These are phyloP conservation scores for Bolboschoenoplectus hybrid DNA, from an alignment of 202 grass and related monocot species.

Conservation along the genomic window DNA sequence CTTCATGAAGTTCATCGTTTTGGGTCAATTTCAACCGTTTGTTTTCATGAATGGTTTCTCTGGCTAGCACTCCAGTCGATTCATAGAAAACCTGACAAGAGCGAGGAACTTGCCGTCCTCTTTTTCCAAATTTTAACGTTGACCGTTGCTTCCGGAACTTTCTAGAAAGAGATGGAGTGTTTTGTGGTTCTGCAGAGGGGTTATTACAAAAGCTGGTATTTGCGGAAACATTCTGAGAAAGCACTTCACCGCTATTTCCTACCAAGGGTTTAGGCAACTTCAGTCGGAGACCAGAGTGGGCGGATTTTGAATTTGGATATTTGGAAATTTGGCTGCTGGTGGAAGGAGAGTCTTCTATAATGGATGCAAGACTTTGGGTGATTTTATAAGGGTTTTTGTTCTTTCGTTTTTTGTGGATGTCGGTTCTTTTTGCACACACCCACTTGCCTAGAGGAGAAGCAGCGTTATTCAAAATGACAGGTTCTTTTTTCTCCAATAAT, in stretches of 20 bases:
- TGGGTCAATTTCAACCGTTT: constrained; percentile 31
- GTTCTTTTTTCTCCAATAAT: constrained; percentile 5
- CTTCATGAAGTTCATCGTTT: not conserved
- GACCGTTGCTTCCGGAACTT: constrained; percentile 69
- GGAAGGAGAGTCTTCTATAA: constrained; percentile 32
- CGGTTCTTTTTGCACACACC: constrained; percentile 37
- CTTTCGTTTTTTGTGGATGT: constrained; percentile 33
- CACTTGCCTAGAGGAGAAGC: constrained; percentile 26
- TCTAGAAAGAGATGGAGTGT: constrained; percentile 44
- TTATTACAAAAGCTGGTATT: not conserved
- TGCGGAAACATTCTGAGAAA: constrained; percentile 8
- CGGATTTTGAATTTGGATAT: constrained; percentile 38
- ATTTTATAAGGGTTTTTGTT: constrained; percentile 36
- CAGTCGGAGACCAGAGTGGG: not conserved
- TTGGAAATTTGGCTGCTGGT: constrained; percentile 26
- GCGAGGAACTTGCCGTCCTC: not conserved
- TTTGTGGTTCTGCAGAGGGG: constrained; percentile 39
- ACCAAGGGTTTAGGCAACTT: constrained; percentile 18
- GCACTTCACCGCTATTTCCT: not conserved
- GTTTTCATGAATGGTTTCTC: constrained; percentile 28
- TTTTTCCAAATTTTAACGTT: constrained; percentile 54
- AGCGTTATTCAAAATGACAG: not conserved
- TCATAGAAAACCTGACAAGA: constrained; percentile 29
- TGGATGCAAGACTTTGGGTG: constrained; percentile 21
- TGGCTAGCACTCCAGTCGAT: not conserved